Percentiles rank a stretch among this genome's conserved stretches.
Conservation (phyloP, 768 basidiomycete species). For the Megacollybia marginata region DNA sequence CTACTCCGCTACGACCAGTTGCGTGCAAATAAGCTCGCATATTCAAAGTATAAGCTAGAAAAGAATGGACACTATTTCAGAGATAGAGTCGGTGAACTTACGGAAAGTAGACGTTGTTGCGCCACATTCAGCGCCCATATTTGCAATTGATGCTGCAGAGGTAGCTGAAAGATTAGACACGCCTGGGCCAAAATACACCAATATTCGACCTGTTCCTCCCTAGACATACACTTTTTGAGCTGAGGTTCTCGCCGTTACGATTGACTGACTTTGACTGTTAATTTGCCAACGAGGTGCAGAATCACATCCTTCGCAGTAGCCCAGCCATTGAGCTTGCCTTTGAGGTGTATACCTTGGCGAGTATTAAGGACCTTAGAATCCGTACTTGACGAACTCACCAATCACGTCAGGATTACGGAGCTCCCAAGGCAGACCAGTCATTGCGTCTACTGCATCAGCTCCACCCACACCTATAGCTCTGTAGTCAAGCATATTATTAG, state of each 20-base stretch:
- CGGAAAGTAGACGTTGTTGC: slow-evolving; percentile 98
- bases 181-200: slow-evolving; percentile 96
- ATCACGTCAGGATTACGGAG: slow-evolving; percentile 84
- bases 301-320: slow-evolving; percentile 95
- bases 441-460: slow-evolving; percentile 95
- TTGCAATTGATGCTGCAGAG: slow-evolving; percentile 72
- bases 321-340: slow-evolving; percentile 85
- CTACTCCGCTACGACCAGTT: slow-evolving; percentile 83
- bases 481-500: no score
- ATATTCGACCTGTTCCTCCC: slow-evolving; percentile 94
- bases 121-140: slow-evolving; percentile 99
- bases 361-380: background rate
- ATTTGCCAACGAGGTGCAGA: slow-evolving; percentile 85
- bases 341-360: slow-evolving; percentile 74
- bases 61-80: no score
- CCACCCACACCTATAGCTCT: slow-evolving; percentile 96
- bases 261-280: slow-evolving; percentile 80
- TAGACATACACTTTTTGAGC: slow-evolving; percentile 19
- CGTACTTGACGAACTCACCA: slow-evolving; percentile 36
- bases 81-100: no score
- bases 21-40: slow-evolving; percentile 90
- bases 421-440: slow-evolving; percentile 99
- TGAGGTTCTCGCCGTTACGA: background rate
- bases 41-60: slow-evolving; percentile 63
- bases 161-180: slow-evolving; percentile 89